These are phyloP conservation scores for Alnus glutinosa DNA, from an alignment of 306 rosid genomes.

Conservation along the genomic window DNA sequence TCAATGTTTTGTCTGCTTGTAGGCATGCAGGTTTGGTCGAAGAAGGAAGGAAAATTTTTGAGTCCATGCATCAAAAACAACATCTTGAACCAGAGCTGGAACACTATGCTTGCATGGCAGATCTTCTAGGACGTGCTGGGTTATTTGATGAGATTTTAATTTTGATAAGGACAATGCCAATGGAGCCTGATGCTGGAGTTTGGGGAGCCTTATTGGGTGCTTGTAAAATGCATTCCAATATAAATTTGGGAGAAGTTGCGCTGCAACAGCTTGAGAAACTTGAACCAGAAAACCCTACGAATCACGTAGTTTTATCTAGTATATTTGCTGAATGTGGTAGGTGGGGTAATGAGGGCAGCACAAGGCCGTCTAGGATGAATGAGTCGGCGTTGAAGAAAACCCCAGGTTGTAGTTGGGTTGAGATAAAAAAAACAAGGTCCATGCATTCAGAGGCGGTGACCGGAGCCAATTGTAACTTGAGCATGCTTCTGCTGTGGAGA, in stretches of 20 bases:
- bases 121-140: constrained; percentile 66
- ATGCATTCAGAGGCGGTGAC: constrained; percentile 5
- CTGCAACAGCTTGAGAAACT: constrained; percentile 56
- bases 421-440: constrained; percentile 35
- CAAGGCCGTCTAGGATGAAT: constrained; percentile 41
- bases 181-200: constrained; percentile 58
- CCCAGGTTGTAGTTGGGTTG: constrained; percentile 73
- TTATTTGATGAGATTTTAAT: constrained; percentile 54
- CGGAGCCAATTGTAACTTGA: constrained; percentile 23
- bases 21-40: constrained; percentile 68
- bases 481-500: background rate
- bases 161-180: constrained; percentile 51
- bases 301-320: constrained; percentile 53
- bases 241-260: constrained; percentile 58
- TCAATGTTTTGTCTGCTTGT: constrained; percentile 67
- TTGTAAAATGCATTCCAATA: constrained; percentile 66
- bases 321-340: constrained; percentile 62
- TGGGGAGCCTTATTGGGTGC: constrained; percentile 89
- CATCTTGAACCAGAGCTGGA: constrained; percentile 53
- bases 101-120: constrained; percentile 79
- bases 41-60: constrained; percentile 53
- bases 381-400: constrained; percentile 52
- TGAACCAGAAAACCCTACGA: constrained; percentile 63
- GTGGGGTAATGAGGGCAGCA: constrained; percentile 50
- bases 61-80: constrained; percentile 50